Evolutionary conservation across 1,284 basidiomycete species (phyloP).

Genomic region (Ganoderma sinense): DNA sequence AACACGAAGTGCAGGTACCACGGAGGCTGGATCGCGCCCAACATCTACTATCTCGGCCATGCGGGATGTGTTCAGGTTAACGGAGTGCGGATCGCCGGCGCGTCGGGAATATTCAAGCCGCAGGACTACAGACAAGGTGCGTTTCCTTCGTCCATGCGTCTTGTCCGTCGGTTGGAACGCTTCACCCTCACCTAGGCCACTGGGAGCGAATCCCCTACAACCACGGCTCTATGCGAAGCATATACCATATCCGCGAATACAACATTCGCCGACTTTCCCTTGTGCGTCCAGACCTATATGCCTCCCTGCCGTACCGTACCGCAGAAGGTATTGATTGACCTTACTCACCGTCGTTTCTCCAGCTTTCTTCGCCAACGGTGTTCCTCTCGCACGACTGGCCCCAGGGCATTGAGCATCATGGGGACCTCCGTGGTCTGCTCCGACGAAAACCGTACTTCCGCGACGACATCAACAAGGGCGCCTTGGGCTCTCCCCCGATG

Average conservation of each 20-base stretch:
- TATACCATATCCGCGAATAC: conserved; percentile 93
- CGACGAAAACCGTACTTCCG: conserved; percentile 86
- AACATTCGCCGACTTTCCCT: conserved; percentile 84
- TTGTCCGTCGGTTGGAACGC: neutral
- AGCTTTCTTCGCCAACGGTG: conserved; percentile 74
- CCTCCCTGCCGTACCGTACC: conserved; percentile 15
- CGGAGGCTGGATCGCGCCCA: conserved; percentile 95
- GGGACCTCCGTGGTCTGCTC: conserved; percentile 74
- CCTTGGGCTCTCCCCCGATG: conserved; percentile 90
- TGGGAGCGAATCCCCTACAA: conserved; percentile 79
- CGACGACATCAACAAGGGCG: conserved; percentile 74
- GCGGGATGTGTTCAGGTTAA: conserved; percentile 92
- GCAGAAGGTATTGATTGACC: neutral
- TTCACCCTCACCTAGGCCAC: conserved; percentile 56
- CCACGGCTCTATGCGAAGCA: conserved; percentile 75
- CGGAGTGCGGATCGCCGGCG: conserved; percentile 87
- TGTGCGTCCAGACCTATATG: conserved; percentile 53
- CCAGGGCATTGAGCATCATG: conserved; percentile 83
- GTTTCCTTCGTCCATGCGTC: neutral
- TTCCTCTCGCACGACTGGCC: conserved; percentile 99
- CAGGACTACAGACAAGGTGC: conserved; percentile 82
- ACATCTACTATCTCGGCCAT: conserved; percentile 96
- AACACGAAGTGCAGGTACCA: conserved; percentile 70
- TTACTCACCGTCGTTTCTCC: conserved; percentile 1
- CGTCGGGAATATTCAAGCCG: conserved; percentile 92